Conservation (phyloP, 305 asterid genomes). For the Fraxinus dipetala region DNA sequence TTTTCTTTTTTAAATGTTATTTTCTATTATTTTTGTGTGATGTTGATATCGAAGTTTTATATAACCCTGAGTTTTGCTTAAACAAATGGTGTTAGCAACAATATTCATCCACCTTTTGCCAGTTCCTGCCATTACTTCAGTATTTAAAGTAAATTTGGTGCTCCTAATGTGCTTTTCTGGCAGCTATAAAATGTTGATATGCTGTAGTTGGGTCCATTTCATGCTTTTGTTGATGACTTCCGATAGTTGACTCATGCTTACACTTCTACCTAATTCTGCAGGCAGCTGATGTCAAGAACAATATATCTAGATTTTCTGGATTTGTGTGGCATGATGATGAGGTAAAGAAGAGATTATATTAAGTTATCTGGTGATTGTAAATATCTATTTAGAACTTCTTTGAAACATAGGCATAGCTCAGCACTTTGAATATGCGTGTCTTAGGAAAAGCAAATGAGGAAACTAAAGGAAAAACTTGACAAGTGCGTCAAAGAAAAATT, state of each 20-base stretch:
- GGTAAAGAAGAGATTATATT: conserved; percentile 36
- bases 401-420: not conserved
- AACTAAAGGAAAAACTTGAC: conserved; percentile 57
- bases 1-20: not conserved
- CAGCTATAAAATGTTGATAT: not conserved
- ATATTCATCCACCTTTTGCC: not conserved
- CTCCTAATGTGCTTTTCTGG: not conserved
- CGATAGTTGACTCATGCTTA: conserved; percentile 6
- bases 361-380: not conserved
- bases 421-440: conserved; percentile 11
- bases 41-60: not conserved
- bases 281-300: conserved; percentile 78
- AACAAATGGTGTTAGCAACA: not conserved
- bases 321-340: conserved; percentile 86
- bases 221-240: conserved; percentile 8
- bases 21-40: not conserved
- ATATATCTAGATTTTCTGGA: conserved; percentile 84
- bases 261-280: conserved; percentile 34
- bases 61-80: not conserved
- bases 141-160: not conserved
- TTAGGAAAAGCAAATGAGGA: conserved; percentile 59
- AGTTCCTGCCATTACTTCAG: not conserved
- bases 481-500: conserved; percentile 60
- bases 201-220: not conserved
- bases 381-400: conserved; percentile 8